Evolutionary conservation across 805 yeast species (phyloP), one percentile per base, ranked within the genome.

Genomic region (Nakazawaea laoshanensis): DNA sequence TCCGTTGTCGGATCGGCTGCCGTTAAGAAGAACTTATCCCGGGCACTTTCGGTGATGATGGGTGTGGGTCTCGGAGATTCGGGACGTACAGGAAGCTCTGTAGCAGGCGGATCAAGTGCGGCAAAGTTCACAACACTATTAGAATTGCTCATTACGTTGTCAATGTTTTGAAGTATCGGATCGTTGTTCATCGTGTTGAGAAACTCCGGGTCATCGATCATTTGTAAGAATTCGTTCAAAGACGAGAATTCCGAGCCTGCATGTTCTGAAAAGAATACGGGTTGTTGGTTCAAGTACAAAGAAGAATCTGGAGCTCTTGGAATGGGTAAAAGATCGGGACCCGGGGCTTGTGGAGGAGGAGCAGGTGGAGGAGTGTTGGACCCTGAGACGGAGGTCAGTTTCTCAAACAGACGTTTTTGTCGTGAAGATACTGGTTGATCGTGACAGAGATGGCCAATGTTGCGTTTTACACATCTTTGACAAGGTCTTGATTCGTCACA

Each of bases 1-100:
- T 86, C 96, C 2, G 89, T 85, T 0, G 95, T 83, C 4, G 97
- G 97, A 52, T 89, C 97, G 0, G 96, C 96, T 0, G 97, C 97
- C 0, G 96, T 89, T 30, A 89, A 59, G 59, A 89, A 88, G 57
- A 89, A 89, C 54, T 87, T 87, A 51, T 88, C 96, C 42, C 86
- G 69, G 1, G 96, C 95, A 2, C 92, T 77, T 36, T 83, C 89
- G 0, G 78, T 70, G 4, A 73, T 64, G 24, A 47, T 46, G 4
- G 63, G 57, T 2, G 35, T 20, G 21, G 36, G 22, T 7, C 19
- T 2, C 8, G 19, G 29, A 4, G 33, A 12, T 17, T n/a, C 15
- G 5, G 16, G 16, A 6, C 17, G 12, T 11, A 19, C 24, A 6
- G 9, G 21, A 10, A 7, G 5, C 7, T 18, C 9, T 5, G 8